Evolutionary conservation across 202 grass and related monocot genomes (phyloP).

Genomic region (Tripidium arundinaceum): DNA sequence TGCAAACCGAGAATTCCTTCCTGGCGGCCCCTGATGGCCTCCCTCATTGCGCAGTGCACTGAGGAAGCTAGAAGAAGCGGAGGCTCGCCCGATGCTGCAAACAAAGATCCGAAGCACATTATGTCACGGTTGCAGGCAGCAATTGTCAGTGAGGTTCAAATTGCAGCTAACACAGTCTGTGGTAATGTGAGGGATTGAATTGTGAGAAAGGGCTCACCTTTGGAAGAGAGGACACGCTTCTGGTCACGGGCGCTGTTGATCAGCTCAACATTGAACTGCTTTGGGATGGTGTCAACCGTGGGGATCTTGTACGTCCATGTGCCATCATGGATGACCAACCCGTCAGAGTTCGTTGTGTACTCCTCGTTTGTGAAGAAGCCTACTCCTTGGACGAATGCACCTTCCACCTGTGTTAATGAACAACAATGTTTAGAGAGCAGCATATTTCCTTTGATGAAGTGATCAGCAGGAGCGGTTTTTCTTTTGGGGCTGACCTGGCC

Average conservation of each 20-base stretch:
- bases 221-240: constrained; percentile 73
- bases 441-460: not conserved
- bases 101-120: not conserved
- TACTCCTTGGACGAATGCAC: constrained; percentile 78
- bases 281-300: constrained; percentile 80
- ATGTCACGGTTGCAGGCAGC: not conserved
- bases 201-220: constrained; percentile 36
- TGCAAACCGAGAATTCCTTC: constrained; percentile 37
- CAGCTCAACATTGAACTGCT: constrained; percentile 81
- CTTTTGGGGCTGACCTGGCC: constrained; percentile 51
- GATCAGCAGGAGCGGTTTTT: not conserved
- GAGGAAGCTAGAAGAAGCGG: constrained; percentile 80
- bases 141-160: not conserved
- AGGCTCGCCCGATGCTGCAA: constrained; percentile 83
- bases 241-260: constrained; percentile 59
- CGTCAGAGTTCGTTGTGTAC: constrained; percentile 62
- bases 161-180: not conserved
- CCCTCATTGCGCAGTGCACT: constrained; percentile 88
- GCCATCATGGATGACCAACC: constrained; percentile 66
- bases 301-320: constrained; percentile 98
- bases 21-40: constrained; percentile 81
- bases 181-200: not conserved
- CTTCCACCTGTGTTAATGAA: constrained; percentile 55
- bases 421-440: not conserved
- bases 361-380: constrained; percentile 94